phyloP scores from a whole-genome alignment of 1,284 basidiomycete species.

The Veloboletus limbatus region DNA sequence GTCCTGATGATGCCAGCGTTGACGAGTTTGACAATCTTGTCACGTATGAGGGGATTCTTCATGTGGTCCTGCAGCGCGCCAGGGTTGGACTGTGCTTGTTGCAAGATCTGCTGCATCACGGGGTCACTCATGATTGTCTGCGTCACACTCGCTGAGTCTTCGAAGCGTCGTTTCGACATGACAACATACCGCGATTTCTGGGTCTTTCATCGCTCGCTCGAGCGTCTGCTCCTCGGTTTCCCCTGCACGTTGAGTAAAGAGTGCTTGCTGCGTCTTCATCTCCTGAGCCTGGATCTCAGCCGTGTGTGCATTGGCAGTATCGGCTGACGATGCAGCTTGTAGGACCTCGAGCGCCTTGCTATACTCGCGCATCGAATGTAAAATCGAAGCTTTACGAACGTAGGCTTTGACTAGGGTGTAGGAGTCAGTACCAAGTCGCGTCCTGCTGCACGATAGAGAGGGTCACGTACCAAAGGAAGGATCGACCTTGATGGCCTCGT shows the following conservation, averaged over 20 bases:
- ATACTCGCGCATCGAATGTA: conserved; percentile 91
- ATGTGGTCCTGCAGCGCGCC: conserved; percentile 93
- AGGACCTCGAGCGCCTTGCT: conserved; percentile 81
- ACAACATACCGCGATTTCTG: conserved; percentile 79
- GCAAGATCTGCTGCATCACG: conserved; percentile 90
- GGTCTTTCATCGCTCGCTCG: conserved; percentile 94
- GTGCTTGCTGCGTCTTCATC: conserved; percentile 77
- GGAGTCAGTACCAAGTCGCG: not conserved
- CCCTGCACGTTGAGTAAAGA: conserved; percentile 77
- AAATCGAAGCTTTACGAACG: conserved; percentile 89
- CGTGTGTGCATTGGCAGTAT: conserved; percentile 75
- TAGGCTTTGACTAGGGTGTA: conserved; percentile 81
- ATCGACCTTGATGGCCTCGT: conserved; percentile 93
- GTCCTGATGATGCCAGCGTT: conserved; percentile 91
- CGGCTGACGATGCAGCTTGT: conserved; percentile 73
- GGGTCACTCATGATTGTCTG: conserved; percentile 84
- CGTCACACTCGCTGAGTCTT: conserved; percentile 10
- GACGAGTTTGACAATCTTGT: conserved; percentile 91
- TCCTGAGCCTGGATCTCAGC: conserved; percentile 80
- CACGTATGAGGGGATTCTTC: conserved; percentile 85
- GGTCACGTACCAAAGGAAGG: conserved; percentile 66
- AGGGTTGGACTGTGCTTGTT: conserved; percentile 92
- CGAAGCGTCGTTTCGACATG: not conserved
- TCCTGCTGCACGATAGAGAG: not conserved
- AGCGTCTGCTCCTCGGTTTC: conserved; percentile 95